These are phyloP conservation scores for Sclerotinia nivalis DNA, from an alignment of 2,329 filamentous ascomycete genomes.

Conservation along the genomic window DNA sequence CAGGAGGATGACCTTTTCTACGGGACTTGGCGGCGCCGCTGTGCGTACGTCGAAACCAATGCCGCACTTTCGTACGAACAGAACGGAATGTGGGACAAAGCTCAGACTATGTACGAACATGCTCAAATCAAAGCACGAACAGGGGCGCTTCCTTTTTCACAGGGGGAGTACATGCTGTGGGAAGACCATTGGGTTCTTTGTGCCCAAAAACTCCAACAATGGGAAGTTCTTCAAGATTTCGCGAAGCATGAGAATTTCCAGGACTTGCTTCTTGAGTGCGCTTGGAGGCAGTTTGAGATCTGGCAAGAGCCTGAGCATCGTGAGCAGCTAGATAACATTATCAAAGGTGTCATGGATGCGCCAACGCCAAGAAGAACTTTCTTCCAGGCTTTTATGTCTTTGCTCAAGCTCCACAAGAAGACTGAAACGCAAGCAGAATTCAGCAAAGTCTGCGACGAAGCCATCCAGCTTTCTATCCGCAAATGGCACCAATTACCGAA, in stretches of 20 bases:
- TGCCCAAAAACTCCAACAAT: conserved; percentile 97
- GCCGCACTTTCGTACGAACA: conserved; percentile 97
- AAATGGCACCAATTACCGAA: conserved; percentile 99
- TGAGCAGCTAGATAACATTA: conserved; percentile 86
- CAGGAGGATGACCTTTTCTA: conserved; percentile 98
- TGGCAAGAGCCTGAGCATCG: conserved; percentile 86
- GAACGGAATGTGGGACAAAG: conserved; percentile 99
- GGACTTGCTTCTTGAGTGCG: conserved; percentile 90
- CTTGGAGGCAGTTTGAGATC: conserved; percentile 93
- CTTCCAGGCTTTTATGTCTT: conserved; percentile 97
- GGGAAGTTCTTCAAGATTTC: conserved; percentile 97
- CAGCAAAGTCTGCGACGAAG: conserved; percentile 88
- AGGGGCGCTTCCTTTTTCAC: conserved; percentile 92
- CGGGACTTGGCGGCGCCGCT: conserved; percentile 91
- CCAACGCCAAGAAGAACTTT: conserved; percentile 91
- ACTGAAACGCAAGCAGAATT: conserved; percentile 80
- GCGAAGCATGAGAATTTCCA: conserved; percentile 99
- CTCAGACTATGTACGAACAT: conserved; percentile 92
- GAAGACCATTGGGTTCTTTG: conserved; percentile 99
- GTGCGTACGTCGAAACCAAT: conserved; percentile 97
- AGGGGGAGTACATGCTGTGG: conserved; percentile 98
- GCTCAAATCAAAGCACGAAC: conserved; percentile 97
- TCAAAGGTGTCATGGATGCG: conserved; percentile 97
- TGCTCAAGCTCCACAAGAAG: conserved; percentile 92
- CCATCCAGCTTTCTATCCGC: conserved; percentile 92